These are phyloP conservation scores for Medicago truncatula DNA, from an alignment of 306 rosid genomes.

Conservation along the genomic window MtrunA17r5.0-ANR NC_053044.1:53270501-53271000, in stretches of 20 bases:
- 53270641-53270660: neutral
- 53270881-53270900: neutral
- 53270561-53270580: no score
- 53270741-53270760: neutral
- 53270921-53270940: neutral
- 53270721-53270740: neutral
- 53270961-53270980: neutral
- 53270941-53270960: neutral
- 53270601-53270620: neutral
- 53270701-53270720: neutral
- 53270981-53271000: no score
- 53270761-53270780: neutral
- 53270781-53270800: neutral
- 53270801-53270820: neutral
- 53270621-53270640: neutral
- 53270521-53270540: no score
- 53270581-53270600: no score
- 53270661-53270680: neutral
- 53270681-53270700: constrained; percentile 1
- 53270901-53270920: neutral
- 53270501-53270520: no score
- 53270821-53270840: neutral
- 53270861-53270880: neutral
- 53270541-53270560: neutral
- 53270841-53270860: neutral